Conservation (phyloP, 2,329 filamentous ascomycete genomes). For the Pestalotiopsis sp. region DNA sequence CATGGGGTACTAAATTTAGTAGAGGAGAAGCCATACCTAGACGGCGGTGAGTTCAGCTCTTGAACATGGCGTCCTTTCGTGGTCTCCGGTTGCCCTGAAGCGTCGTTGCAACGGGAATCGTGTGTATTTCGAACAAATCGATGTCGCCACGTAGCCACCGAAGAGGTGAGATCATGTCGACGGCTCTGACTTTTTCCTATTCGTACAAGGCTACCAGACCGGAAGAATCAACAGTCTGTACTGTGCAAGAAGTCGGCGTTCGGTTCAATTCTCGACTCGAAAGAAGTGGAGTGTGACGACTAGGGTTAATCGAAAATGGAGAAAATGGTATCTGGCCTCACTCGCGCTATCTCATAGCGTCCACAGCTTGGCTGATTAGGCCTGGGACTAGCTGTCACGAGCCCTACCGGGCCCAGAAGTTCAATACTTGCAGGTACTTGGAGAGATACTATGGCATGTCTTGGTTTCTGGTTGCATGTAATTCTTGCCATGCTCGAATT, state of each 20-base stretch:
- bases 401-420: background rate
- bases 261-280: background rate
- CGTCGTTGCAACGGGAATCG: background rate
- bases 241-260: background rate
- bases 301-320: background rate
- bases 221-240: background rate
- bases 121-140: background rate
- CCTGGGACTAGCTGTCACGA: background rate
- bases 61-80: background rate
- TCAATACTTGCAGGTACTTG: background rate
- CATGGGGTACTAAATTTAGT: background rate
- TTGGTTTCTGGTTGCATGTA: no score
- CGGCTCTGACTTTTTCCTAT: background rate
- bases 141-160: background rate
- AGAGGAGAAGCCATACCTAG: background rate
- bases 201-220: background rate
- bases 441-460: no score
- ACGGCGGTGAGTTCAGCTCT: conserved; percentile 1
- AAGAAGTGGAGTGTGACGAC: background rate
- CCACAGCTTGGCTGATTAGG: background rate
- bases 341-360: background rate
- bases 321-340: background rate
- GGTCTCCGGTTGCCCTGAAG: background rate
- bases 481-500: no score
- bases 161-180: background rate